Conservation (phyloP, 768 basidiomycete species). For the Lentinula edodes region DNA sequence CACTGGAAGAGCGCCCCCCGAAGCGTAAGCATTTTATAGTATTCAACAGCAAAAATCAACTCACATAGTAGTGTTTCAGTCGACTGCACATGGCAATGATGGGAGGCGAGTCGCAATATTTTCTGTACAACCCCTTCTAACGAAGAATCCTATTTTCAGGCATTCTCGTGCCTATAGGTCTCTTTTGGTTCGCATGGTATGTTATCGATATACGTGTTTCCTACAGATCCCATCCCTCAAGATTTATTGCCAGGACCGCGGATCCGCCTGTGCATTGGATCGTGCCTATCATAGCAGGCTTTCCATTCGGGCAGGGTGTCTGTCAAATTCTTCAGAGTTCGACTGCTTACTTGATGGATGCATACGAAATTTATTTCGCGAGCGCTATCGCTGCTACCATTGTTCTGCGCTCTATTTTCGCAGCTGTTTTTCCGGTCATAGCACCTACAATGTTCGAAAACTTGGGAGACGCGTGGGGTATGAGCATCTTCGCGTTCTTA, state of each 20-base stretch:
- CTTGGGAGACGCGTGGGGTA: constrained; percentile 51
- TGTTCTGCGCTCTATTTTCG: constrained; percentile 58
- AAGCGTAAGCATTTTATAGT: constrained; percentile 37
- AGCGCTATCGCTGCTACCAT: constrained; percentile 67
- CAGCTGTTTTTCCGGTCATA: constrained; percentile 58
- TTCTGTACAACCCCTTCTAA: neutral
- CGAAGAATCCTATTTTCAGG: neutral
- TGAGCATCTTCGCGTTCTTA: constrained; percentile 49
- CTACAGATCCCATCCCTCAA: neutral
- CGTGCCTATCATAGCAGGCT: constrained; percentile 58
- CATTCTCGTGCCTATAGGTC: constrained; percentile 33
- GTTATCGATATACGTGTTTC: neutral
- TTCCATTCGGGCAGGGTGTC: constrained; percentile 51
- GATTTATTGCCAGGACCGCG: constrained; percentile 34
- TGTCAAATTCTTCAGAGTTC: constrained; percentile 53
- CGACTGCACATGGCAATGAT: constrained; percentile 56
- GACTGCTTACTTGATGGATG: constrained; percentile 70
- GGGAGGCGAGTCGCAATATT: constrained; percentile 30
- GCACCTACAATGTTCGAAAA: constrained; percentile 44
- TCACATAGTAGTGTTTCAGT: constrained; percentile 19
- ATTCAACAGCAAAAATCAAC: neutral
- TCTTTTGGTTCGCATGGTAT: constrained; percentile 54
- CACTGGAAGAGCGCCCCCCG: constrained; percentile 49
- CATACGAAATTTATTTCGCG: constrained; percentile 60
- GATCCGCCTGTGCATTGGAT: constrained; percentile 55